Percentiles rank a stretch among this genome's conserved stretches.
phyloP scores from a whole-genome alignment of 176 grass and related monocot genomes.

The Aegilops bicornis region DNA sequence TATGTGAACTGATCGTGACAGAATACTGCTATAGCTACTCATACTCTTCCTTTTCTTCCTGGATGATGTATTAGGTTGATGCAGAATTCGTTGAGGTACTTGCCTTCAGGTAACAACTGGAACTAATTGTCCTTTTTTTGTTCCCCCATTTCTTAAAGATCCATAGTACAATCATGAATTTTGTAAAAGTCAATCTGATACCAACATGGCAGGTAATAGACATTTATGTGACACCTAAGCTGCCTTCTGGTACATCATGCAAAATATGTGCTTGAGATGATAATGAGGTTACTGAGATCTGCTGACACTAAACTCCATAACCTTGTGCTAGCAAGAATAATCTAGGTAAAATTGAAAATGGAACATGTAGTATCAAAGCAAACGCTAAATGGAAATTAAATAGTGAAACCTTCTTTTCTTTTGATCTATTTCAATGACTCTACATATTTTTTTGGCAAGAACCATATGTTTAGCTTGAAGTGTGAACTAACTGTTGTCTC shows the following conservation, averaged over 20 bases:
- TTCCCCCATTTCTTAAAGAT: not conserved
- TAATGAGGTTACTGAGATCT: not conserved
- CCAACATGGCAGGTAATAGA: not conserved
- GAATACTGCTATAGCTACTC: slow-evolving; percentile 17
- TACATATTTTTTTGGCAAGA: not conserved
- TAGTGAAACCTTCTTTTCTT: not conserved
- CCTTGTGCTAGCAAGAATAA: not conserved
- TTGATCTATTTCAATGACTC: not conserved
- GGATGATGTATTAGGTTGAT: slow-evolving; percentile 65
- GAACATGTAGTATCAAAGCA: not conserved
- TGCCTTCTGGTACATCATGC: slow-evolving; percentile 13
- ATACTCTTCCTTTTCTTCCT: slow-evolving; percentile 21
- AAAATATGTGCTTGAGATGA: not conserved
- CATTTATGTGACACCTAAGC: slow-evolving; percentile 20
- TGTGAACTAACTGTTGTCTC: slow-evolving; percentile 4
- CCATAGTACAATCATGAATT: not conserved
- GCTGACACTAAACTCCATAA: not conserved
- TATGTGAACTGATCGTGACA: not conserved
- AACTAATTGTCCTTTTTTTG: not conserved
- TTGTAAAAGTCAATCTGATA: not conserved
- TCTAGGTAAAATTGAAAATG: not conserved
- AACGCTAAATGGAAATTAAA: not conserved
- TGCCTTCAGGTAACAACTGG: slow-evolving; percentile 71
- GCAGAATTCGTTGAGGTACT: slow-evolving; percentile 92
- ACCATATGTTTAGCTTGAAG: not conserved